Percentiles rank a stretch among this genome's conserved stretches.
These are phyloP conservation scores for Pseudoneurospora amorphoporcata DNA, from an alignment of 495 filamentous ascomycete genomes.

Conservation along the genomic window DNA sequence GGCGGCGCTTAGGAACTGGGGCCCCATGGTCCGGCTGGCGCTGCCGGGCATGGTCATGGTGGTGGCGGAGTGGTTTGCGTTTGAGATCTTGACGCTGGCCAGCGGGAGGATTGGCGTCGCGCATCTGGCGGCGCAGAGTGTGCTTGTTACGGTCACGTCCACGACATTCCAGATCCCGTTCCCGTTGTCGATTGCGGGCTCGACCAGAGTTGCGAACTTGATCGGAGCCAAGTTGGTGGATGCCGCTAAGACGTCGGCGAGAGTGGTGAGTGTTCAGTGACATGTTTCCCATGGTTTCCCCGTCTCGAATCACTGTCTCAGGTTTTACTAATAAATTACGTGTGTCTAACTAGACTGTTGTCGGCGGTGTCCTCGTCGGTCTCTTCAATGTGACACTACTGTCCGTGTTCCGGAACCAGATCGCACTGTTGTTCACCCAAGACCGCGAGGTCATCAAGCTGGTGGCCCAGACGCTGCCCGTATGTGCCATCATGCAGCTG, in stretches of 20 bases:
- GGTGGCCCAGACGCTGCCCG: constrained; percentile 60
- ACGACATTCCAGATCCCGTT: constrained; percentile 54
- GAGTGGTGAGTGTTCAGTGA: constrained; percentile 40
- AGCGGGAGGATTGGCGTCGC: constrained; percentile 60
- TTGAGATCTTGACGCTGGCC: constrained; percentile 67
- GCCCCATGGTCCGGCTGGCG: constrained; percentile 73
- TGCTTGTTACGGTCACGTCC: constrained; percentile 43
- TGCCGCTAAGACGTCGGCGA: constrained; percentile 59
- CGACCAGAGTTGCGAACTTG: constrained; percentile 56
- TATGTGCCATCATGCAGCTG: constrained; percentile 79
- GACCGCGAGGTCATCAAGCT: constrained; percentile 69
- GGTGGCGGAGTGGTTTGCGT: constrained; percentile 79
- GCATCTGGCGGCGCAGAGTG: constrained; percentile 54
- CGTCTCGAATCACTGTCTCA: background rate
- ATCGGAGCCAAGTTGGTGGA: constrained; percentile 58
- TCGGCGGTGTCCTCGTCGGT: constrained; percentile 56
- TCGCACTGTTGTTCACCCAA: constrained; percentile 70
- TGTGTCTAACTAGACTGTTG: constrained; percentile 34
- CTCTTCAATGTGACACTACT: constrained; percentile 66
- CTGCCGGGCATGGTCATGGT: constrained; percentile 86
- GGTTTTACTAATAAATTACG: constrained; percentile 4
- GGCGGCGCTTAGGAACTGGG: constrained; percentile 72
- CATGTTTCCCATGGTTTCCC: background rate
- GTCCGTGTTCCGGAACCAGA: constrained; percentile 48
- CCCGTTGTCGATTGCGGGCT: constrained; percentile 49